These are phyloP conservation scores for Euphorbia lathyris DNA, from an alignment of 345 rosid species.

Conservation along the genomic window DNA sequence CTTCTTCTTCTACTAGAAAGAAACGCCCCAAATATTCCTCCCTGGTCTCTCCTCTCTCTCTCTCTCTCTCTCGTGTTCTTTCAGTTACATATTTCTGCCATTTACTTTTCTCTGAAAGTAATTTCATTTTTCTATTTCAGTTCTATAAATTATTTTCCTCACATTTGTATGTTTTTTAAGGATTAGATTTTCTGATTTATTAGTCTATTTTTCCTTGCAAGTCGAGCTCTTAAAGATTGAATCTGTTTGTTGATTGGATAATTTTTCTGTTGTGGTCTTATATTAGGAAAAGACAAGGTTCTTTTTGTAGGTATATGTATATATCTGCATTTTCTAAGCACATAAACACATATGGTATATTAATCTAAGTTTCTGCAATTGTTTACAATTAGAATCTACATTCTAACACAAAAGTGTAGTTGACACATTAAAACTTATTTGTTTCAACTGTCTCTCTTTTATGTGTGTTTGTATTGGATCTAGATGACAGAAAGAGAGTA, in stretches of 20 bases:
- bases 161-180: too few species aligned
- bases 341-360: too few species aligned
- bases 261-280: neutral
- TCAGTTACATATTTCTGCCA: neutral
- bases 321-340: too few species aligned
- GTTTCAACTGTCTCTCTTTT: too few species aligned
- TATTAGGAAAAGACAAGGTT: too few species aligned
- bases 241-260: neutral
- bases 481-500: neutral
- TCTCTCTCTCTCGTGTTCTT: neutral
- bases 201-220: neutral
- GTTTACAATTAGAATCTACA: neutral
- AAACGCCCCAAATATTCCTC: slow-evolving; percentile 21
- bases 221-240: neutral
- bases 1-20: slow-evolving; percentile 13
- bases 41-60: slow-evolving; percentile 3
- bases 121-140: neutral
- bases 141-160: neutral
- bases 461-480: neutral
- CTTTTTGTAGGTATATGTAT: too few species aligned
- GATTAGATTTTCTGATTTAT: neutral
- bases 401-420: neutral
- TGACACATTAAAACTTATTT: too few species aligned
- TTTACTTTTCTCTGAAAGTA: neutral
- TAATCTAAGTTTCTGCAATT: neutral